Evolutionary conservation across 495 filamentous ascomycete species (phyloP), one percentile per base, ranked within the genome.

Genomic region (Glutinoglossum americanum): DNA sequence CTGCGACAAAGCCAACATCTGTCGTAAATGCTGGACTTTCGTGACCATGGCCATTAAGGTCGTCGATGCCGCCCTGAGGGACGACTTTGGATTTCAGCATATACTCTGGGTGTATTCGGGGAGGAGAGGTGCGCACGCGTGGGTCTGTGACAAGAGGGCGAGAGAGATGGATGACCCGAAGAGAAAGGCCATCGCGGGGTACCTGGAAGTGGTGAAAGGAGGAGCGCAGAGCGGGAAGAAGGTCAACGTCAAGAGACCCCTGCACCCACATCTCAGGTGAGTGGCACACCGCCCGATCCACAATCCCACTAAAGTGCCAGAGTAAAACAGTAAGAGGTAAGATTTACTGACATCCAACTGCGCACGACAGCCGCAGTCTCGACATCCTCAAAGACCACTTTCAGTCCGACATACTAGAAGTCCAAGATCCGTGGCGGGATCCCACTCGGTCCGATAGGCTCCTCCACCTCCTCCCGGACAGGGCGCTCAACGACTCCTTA

Each of bases 31-130:
- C 71, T 98, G 92, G 92, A 73, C 82, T 37, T 98, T 96, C 70
- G 89, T 93, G 53, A 94, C 85, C 32, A 96, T 97, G 85, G 87
- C 92, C 17, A 87, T 98, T 64, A 94, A 93, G 65, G 86, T 96
- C 21, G 73, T 98, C 26, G 89, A 95, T 66, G 76, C 78, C 4
- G 86, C 87, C 1, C 67, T 98, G 55, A 75, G 85, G 59, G 89
- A 97, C 1, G 92, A 98, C 68, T 93, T 97, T 66, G 92, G 89
- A 25, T 98, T 95, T 66, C 78, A 86, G 64, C 90, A 98, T 67
- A 89, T 98, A 61, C 75, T 98, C 63, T 98, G 92, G 92, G 89
- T 98, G 0, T 98, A 96, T 69, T 97, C 92, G 0, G 92, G 92
- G 35, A 84, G 92, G 65, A 79, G 92, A 79, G 92, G 92, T 68